Percentiles rank a stretch among this genome's conserved stretches.
Evolutionary conservation across 495 filamentous ascomycete species (phyloP).

Genomic region (Pseudoneurospora amorphoporcata): DNA sequence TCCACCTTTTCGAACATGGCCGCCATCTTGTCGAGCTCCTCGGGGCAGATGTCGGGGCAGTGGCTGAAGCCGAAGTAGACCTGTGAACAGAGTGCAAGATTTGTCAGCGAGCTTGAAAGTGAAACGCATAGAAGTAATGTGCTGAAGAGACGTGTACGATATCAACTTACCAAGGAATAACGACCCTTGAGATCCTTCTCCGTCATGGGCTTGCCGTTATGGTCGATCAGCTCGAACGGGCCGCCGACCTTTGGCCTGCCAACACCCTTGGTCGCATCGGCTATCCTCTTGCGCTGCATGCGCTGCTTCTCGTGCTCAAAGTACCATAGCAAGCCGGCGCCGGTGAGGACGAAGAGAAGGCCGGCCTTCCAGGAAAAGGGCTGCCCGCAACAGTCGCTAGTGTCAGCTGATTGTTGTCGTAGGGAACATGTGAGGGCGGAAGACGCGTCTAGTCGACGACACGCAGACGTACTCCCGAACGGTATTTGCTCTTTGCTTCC

Average conservation of each 20-base stretch:
- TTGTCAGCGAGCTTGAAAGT: background rate
- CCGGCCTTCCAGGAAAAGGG: constrained; percentile 91
- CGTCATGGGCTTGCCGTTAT: constrained; percentile 65
- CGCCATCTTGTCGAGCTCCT: constrained; percentile 98
- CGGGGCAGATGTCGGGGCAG: constrained; percentile 97
- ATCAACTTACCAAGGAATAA: constrained; percentile 54
- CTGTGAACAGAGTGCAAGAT: constrained; percentile 17
- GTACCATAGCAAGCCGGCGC: constrained; percentile 69
- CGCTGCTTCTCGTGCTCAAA: constrained; percentile 86
- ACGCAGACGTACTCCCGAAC: constrained; percentile 33
- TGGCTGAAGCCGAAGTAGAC: constrained; percentile 98
- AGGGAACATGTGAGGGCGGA: background rate
- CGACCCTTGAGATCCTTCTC: constrained; percentile 75
- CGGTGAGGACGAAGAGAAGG: constrained; percentile 70
- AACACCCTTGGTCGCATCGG: constrained; percentile 84
- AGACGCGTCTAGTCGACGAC: background rate
- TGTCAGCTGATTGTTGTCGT: background rate
- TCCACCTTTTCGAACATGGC: constrained; percentile 77
- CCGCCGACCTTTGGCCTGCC: constrained; percentile 91
- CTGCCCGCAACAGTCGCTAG: constrained; percentile 22
- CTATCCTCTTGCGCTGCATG: constrained; percentile 73
- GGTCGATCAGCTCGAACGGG: constrained; percentile 69
- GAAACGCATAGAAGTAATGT: background rate
- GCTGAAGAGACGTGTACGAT: background rate
- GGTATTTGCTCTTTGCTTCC: constrained; percentile 42